These are phyloP conservation scores for Mortierella sp. DNA, from an alignment of 371 early-diverging fungal species.

Conservation along the genomic window DNA sequence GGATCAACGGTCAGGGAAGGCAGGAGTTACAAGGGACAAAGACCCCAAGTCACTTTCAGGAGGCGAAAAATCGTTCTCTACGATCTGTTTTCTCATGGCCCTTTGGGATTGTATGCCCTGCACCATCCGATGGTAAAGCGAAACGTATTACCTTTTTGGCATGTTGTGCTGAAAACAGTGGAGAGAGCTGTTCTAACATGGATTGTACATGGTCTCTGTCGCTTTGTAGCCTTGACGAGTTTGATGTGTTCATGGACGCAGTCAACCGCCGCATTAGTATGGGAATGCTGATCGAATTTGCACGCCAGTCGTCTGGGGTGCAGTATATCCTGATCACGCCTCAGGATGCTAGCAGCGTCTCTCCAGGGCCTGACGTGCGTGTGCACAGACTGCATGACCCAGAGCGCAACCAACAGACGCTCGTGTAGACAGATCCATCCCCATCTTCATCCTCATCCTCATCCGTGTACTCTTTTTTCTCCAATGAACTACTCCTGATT, in stretches of 20 bases:
- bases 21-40: conserved; percentile 65
- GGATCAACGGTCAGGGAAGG: conserved; percentile 31
- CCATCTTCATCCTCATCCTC: too few species aligned
- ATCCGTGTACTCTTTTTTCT: too few species aligned
- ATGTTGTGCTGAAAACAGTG: too few species aligned
- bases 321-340: conserved; percentile 98
- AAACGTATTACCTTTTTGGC: not conserved
- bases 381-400: conserved; percentile 79
- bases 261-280: conserved; percentile 94
- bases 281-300: conserved; percentile 87
- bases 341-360: conserved; percentile 76
- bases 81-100: conserved; percentile 94
- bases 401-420: conserved; percentile 62
- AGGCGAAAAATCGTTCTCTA: conserved; percentile 99
- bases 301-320: conserved; percentile 70
- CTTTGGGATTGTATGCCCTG: conserved; percentile 97
- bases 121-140: conserved; percentile 87
- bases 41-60: conserved; percentile 95
- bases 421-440: conserved; percentile 5
- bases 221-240: conserved; percentile 93
- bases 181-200: too few species aligned
- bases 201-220: not conserved
- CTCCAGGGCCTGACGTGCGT: conserved; percentile 73
- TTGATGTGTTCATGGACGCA: conserved; percentile 99
- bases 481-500: too few species aligned